Percentiles rank a stretch among this genome's conserved stretches.
Conservation (phyloP, 2,329 filamentous ascomycete genomes). For the Amesomyces nigricolor region DNA sequence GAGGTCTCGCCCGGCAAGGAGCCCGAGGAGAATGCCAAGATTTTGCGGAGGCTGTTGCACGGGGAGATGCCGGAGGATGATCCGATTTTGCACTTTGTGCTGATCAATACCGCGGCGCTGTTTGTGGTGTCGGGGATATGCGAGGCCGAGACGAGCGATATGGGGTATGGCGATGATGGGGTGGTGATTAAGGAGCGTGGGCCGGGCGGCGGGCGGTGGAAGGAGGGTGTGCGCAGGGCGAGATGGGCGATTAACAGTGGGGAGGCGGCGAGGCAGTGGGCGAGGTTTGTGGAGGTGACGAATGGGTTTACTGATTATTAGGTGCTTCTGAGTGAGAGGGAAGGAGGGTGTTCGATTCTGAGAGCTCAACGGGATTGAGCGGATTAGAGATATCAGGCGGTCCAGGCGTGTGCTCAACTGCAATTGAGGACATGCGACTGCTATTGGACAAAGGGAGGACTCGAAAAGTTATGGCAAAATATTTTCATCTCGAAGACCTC, state of each 20-base stretch:
- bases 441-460: too few species aligned
- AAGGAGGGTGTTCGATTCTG: too few species aligned
- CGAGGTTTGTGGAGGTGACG: slow-evolving; percentile 76
- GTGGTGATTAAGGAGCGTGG: slow-evolving; percentile 75
- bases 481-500: too few species aligned
- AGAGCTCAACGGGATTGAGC: background rate
- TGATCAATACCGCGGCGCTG: slow-evolving; percentile 87
- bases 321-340: background rate
- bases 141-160: slow-evolving; percentile 71
- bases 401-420: background rate
- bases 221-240: slow-evolving; percentile 83
- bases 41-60: slow-evolving; percentile 69
- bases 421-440: too few species aligned
- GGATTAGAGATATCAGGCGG: background rate
- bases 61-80: slow-evolving; percentile 69
- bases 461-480: too few species aligned
- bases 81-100: slow-evolving; percentile 85
- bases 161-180: slow-evolving; percentile 76
- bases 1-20: slow-evolving; percentile 80
- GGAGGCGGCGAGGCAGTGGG: slow-evolving; percentile 77
- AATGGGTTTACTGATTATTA: slow-evolving; percentile 40
- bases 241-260: slow-evolving; percentile 85
- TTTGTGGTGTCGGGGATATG: slow-evolving; percentile 82
- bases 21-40: slow-evolving; percentile 80
- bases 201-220: slow-evolving; percentile 85